Base-by-base conservation (phyloP, 148 eudicot genomes). In the Fagopyrum esculentum region DNA sequence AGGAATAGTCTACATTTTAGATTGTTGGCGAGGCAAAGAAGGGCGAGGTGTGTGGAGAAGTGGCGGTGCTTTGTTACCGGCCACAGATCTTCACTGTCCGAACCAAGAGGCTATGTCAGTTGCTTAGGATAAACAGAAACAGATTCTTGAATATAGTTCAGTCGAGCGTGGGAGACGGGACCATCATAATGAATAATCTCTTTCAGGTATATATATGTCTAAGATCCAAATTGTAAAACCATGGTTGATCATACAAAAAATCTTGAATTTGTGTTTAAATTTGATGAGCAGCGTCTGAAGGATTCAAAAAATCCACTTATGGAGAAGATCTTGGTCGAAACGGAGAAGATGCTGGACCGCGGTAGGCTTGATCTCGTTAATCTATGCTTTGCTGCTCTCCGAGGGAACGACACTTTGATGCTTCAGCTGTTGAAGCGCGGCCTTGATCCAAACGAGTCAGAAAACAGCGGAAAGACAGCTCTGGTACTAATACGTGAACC, bases 371-470 rank as follows among this genome's bases (percentile, higher is more conserved):
- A 89, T 76, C 89, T 90, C 72, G 81, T 89, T 29, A 89, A 84
- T 66, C 76, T 89, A 57, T 85, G 90, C 77, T 87, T 89, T 76
- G 93, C 93, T 1, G 77, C 93, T 35, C 84, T 81, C 15, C 75
- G 93, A 78, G 89, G 85, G 43, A 90, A 89, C 16, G 88, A 87
- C 13, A 74, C 82, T 13, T 72, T 95, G 77, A 81, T 95, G 81
- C 85, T 81, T 56, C 86, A 87, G 55, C 68, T 90, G 81, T 78
- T 92, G 81, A 88, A 83, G 77, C 86, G 85, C 10, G 99, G 97
- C 73, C 83, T 90, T 3, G 98, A 95, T 83, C 94, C 99, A 13
- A 95, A 95, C 66, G 99, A 95, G 75, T 84, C 93, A 5, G 99
- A 95, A 75, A 85, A 87, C 50, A 86, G 80, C 54, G 94, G 96